Percentiles rank a stretch among this genome's conserved stretches.
phyloP scores from a whole-genome alignment of 805 yeast species.

The Candida dajiaensis region DNA sequence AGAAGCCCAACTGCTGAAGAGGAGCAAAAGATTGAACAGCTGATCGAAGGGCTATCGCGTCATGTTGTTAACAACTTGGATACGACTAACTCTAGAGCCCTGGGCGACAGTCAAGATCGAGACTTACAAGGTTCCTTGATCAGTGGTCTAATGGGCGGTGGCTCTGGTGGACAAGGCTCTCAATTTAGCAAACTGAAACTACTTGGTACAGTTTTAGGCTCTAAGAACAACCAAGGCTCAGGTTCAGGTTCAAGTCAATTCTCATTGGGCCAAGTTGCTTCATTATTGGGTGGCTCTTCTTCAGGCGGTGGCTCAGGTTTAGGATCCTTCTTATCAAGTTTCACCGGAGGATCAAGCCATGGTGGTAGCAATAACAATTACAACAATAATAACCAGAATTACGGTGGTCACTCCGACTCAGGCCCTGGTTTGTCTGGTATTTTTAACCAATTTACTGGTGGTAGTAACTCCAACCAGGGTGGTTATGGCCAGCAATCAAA shows the following conservation, averaged over 20 bases:
- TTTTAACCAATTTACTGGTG: constrained; percentile 10
- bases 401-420: background rate
- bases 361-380: background rate
- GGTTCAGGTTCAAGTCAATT: constrained; percentile 6
- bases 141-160: constrained; percentile 19
- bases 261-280: constrained; percentile 10
- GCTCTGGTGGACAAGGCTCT: constrained; percentile 7
- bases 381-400: constrained; percentile 3
- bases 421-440: constrained; percentile 11
- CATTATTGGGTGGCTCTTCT: constrained; percentile 9
- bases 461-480: background rate
- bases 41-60: constrained; percentile 16
- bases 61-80: constrained; percentile 19
- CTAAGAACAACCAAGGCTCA: background rate
- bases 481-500: background rate
- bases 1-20: constrained; percentile 17
- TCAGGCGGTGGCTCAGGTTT: constrained; percentile 1
- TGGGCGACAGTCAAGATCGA: constrained; percentile 16
- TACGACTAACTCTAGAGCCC: constrained; percentile 14
- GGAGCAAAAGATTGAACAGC: constrained; percentile 12
- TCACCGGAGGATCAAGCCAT: constrained; percentile 6
- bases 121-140: constrained; percentile 16
- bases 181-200: constrained; percentile 12
- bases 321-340: constrained; percentile 7
- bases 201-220: constrained; percentile 11